Percentiles rank a stretch among this genome's conserved stretches.
phyloP scores from a whole-genome alignment of 805 yeast species.

The Cyberlindnera mycetangii region DNA sequence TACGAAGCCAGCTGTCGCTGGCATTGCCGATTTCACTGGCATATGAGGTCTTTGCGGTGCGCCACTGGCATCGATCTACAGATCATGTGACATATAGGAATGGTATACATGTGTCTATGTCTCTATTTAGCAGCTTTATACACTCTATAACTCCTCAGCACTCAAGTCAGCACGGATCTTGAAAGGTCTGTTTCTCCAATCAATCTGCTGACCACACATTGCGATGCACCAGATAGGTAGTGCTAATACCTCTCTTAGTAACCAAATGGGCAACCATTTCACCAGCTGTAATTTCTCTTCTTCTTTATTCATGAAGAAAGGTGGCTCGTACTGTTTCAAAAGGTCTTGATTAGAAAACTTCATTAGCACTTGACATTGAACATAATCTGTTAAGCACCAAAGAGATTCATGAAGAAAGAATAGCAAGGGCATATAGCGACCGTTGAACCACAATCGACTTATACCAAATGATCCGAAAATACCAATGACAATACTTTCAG shows the following conservation, averaged over 20 bases:
- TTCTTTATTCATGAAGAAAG: constrained; percentile 30
- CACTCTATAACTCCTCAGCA: constrained; percentile 56
- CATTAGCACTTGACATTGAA: constrained; percentile 50
- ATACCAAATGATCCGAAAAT: constrained; percentile 60
- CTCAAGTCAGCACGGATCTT: constrained; percentile 68
- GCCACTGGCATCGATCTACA: too few relatives aligned
- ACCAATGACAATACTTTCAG: constrained; percentile 73
- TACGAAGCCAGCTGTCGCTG: too few relatives aligned
- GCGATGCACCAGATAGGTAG: constrained; percentile 83
- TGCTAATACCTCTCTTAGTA: constrained; percentile 67
- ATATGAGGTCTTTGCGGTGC: too few relatives aligned
- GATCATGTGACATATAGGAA: too few relatives aligned
- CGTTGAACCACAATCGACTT: constrained; percentile 40
- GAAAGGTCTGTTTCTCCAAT: constrained; percentile 80
- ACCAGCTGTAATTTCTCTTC: constrained; percentile 19
- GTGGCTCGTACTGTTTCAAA: constrained; percentile 17
- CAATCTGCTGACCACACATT: constrained; percentile 70
- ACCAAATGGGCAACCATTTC: constrained; percentile 50
- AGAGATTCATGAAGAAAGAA: constrained; percentile 50
- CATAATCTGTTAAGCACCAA: constrained; percentile 67
- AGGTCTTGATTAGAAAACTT: constrained; percentile 26
- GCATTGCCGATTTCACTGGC: too few relatives aligned
- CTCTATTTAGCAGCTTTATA: constrained; percentile 15
- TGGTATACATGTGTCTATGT: too few relatives aligned
- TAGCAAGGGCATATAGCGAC: constrained; percentile 34